Evolutionary conservation across 345 rosid species (phyloP), one percentile per base, ranked within the genome.

Genomic region (Citrus inodora): DNA sequence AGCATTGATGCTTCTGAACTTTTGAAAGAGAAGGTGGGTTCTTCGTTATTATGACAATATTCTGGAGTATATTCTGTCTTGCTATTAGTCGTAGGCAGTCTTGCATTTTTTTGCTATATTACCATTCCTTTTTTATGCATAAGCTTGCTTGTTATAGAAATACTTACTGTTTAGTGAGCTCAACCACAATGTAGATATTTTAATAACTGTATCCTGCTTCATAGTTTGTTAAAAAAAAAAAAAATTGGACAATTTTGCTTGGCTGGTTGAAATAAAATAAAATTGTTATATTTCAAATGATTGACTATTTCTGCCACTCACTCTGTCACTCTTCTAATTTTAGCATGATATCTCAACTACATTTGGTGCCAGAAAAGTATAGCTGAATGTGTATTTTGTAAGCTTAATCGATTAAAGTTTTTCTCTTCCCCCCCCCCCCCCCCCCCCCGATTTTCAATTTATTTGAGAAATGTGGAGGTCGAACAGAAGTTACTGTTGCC

Each of bases 21-120:
- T 67, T 81, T 93, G 85, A 95, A 95, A 85, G 98, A 95, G 80
- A 95, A 90, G 97, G 98, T 95, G 77, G 63, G 83, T 78, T 46
- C 70, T 2, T 16, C n/a, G 28, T 27, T 73, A 63, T 70, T 61
- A 32, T 40, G 62, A 24, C 32, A 10, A 21, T 17, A 16, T 62
- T 42, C 11, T 62, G 38, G 17, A 11, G 16, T 38, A 16, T 25
- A 24, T 60, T 0, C 51, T 42, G 32, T 13, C 48, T 63, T 6
- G n/a, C 48, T 30, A 62, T 40, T 14, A 51, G 56, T 51, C 6
- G 16, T 21, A 27, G 28, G 24, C 60, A 14, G 9, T 27, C 28
- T 16, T 60, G 55, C 25, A 37, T 4, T 32, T 48, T 71, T 71
- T 27, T 37, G 38, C 48, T 24, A 5, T 21, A 17, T 38, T 60